Conservation (phyloP, 805 yeast genomes). For the Wickerhamomyces canadensis region DNA sequence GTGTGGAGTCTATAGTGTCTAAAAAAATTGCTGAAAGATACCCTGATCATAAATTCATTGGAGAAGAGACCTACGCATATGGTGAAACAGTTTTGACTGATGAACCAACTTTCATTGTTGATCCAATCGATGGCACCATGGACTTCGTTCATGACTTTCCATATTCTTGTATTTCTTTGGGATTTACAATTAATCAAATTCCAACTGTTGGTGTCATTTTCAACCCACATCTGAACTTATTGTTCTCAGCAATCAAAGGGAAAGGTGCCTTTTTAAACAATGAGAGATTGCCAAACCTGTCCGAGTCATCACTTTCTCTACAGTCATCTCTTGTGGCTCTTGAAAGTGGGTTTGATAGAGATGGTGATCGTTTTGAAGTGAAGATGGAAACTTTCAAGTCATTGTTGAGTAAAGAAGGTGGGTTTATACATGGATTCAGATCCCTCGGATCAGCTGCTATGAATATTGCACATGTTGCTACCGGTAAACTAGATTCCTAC, state of each 20-base stretch:
- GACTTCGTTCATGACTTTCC: constrained; percentile 62
- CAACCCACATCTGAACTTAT: constrained; percentile 49
- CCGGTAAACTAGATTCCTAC: constrained; percentile 54
- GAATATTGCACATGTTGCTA: constrained; percentile 52
- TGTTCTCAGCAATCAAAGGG: constrained; percentile 51
- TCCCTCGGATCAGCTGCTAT: constrained; percentile 61
- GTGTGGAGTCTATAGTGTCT: constrained; percentile 41
- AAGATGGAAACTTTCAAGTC: constrained; percentile 44
- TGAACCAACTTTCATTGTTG: constrained; percentile 59
- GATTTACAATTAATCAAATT: constrained; percentile 41
- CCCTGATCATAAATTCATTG: constrained; percentile 50
- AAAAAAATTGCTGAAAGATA: constrained; percentile 31
- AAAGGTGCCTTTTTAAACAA: constrained; percentile 50
- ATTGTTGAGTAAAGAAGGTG: constrained; percentile 44
- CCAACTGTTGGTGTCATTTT: constrained; percentile 64
- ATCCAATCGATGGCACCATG: constrained; percentile 64
- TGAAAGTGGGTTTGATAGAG: constrained; percentile 59
- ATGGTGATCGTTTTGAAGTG: constrained; percentile 42
- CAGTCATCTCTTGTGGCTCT: constrained; percentile 51
- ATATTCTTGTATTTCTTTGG: constrained; percentile 55
- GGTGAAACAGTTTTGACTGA: constrained; percentile 42
- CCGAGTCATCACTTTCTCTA: constrained; percentile 34
- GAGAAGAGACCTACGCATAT: constrained; percentile 52
- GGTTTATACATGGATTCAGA: constrained; percentile 56
- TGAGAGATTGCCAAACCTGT: constrained; percentile 26